These are phyloP conservation scores for Aquilaria yunnanensis DNA, from an alignment of 345 rosid species.

Conservation along the genomic window DNA sequence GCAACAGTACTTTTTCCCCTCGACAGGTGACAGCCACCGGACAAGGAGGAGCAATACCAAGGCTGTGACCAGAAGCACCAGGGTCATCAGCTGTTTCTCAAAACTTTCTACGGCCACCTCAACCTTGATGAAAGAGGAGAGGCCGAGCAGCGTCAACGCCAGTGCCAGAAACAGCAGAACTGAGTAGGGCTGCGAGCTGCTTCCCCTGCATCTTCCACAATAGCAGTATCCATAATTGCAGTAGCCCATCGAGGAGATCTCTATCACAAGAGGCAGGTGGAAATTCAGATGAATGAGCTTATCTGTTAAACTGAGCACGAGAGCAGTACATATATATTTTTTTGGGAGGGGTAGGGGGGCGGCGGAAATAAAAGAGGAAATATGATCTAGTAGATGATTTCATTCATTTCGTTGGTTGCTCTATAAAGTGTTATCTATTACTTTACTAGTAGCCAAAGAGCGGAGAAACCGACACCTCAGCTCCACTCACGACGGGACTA, in stretches of 20 bases:
- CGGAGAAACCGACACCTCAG: no score
- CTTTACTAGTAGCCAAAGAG: no score
- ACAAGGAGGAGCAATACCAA: constrained; percentile 25
- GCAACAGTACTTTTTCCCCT: constrained; percentile 15
- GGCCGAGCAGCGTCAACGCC: constrained; percentile 28
- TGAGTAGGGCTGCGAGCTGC: constrained; percentile 24
- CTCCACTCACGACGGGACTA: no score
- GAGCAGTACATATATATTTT: no score
- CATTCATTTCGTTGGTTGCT: no score
- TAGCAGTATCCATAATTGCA: constrained; percentile 26
- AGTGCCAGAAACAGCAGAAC: constrained; percentile 40
- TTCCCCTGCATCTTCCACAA: constrained; percentile 29
- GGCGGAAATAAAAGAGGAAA: no score
- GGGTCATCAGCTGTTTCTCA: constrained; percentile 23
- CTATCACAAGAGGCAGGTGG: no score
- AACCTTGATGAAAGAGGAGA: constrained; percentile 32
- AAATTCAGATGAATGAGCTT: no score
- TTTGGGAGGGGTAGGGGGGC: no score
- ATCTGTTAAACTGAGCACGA: no score
- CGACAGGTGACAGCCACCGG: constrained; percentile 28
- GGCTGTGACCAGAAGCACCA: constrained; percentile 32
- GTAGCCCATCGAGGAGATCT: constrained; percentile 11
- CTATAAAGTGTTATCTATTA: no score
- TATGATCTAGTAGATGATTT: no score
- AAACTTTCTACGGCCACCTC: constrained; percentile 23